These are phyloP conservation scores for Exophiala bonariae DNA, from an alignment of 2,329 filamentous ascomycete species.

Conservation along the genomic window DNA sequence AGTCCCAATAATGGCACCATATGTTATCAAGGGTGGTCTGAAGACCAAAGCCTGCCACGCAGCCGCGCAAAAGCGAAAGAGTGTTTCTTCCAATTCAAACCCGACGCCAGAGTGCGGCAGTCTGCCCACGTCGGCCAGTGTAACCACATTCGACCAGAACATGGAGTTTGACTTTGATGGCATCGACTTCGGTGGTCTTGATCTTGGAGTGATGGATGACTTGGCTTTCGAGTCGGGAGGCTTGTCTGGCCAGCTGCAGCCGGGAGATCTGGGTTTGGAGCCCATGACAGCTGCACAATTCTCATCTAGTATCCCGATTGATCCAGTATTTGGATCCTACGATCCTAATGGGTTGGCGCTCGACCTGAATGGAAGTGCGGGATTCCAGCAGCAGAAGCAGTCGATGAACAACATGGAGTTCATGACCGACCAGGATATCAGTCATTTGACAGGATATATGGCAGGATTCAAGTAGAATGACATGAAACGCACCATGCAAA, in stretches of 20 bases:
- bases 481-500: no score
- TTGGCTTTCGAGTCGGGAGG: conserved; percentile 22
- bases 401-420: conserved; percentile 3
- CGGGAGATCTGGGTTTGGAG: neutral
- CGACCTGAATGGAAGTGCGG: conserved; percentile 5
- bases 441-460: conserved; percentile 20
- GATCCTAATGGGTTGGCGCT: neutral
- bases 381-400: conserved; percentile 7
- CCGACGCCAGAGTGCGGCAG: conserved; percentile 14
- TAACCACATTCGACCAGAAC: conserved; percentile 15
- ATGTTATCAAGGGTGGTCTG: conserved; percentile 39
- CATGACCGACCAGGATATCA: conserved; percentile 23
- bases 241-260: neutral
- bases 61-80: conserved; percentile 21
- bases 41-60: conserved; percentile 34
- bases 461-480: conserved; percentile 12
- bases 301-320: conserved; percentile 16
- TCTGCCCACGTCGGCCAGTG: conserved; percentile 12
- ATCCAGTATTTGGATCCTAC: conserved; percentile 17
- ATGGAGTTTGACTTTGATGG: conserved; percentile 30
- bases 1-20: conserved; percentile 44
- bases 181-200: conserved; percentile 27
- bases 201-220: conserved; percentile 25
- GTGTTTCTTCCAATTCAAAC: conserved; percentile 9
- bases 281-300: conserved; percentile 3